Conservation (phyloP, 2,329 filamentous ascomycete species). For the Aspergillus caelatus region DNA sequence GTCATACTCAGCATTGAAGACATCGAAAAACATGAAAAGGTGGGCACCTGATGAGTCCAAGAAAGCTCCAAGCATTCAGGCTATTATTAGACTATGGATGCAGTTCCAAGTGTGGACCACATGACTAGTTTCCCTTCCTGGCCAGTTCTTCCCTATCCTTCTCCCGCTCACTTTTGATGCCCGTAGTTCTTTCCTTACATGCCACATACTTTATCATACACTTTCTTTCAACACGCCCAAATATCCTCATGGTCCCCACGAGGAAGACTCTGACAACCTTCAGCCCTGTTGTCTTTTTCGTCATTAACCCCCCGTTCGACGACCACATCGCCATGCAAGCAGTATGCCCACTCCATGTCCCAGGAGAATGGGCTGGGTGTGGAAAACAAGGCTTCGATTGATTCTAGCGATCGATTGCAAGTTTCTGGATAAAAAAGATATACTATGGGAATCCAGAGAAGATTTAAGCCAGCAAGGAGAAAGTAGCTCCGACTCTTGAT, state of each 20-base stretch:
- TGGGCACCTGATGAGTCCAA: neutral
- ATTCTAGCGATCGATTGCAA: slow-evolving; percentile 53
- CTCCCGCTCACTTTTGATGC: too few relatives aligned
- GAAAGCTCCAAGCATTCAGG: neutral
- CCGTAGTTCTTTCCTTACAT: too few relatives aligned
- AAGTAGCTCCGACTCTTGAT: slow-evolving; percentile 54
- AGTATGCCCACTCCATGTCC: slow-evolving; percentile 50
- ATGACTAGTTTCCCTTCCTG: neutral
- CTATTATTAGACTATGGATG: neutral
- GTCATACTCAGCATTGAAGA: neutral
- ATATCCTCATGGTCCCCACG: neutral
- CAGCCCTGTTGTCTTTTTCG: neutral
- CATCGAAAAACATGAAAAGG: neutral
- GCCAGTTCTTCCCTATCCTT: too few relatives aligned
- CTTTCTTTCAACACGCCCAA: neutral
- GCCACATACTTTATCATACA: too few relatives aligned
- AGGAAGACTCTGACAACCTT: neutral
- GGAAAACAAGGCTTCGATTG: slow-evolving; percentile 55
- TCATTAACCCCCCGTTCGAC: neutral
- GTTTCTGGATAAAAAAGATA: slow-evolving; percentile 61
- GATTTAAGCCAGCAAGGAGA: slow-evolving; percentile 55
- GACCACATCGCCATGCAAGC: slow-evolving; percentile 34
- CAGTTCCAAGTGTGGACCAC: neutral
- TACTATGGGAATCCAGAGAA: slow-evolving; percentile 55
- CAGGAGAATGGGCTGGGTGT: slow-evolving; percentile 49